phyloP scores from a whole-genome alignment of 2,329 filamentous ascomycete genomes.

The Akanthomyces lecanii region DNA sequence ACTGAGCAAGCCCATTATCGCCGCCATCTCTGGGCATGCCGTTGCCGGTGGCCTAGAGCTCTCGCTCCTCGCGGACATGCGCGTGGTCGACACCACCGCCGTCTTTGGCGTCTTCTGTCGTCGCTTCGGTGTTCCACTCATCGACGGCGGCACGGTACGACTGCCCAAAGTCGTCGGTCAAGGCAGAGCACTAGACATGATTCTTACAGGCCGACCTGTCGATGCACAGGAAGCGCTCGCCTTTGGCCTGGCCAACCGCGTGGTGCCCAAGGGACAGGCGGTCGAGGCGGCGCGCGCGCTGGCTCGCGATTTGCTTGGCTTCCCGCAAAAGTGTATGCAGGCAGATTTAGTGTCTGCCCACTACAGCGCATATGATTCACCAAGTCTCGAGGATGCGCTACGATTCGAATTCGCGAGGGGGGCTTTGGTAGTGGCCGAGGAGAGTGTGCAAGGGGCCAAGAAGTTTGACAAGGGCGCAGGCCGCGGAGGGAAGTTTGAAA shows the following conservation, averaged over 20 bases:
- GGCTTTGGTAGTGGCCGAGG: slow-evolving; percentile 35
- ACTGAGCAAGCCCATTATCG: slow-evolving; percentile 48
- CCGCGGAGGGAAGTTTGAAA: slow-evolving; percentile 13
- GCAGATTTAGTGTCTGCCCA: slow-evolving; percentile 45
- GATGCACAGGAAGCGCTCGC: slow-evolving; percentile 44
- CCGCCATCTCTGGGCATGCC: slow-evolving; percentile 47
- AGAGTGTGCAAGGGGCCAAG: slow-evolving; percentile 33
- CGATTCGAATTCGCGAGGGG: slow-evolving; percentile 44
- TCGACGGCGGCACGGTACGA: slow-evolving; percentile 47
- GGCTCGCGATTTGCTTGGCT: slow-evolving; percentile 42
- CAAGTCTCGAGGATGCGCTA: slow-evolving; percentile 47
- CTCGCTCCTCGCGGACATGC: slow-evolving; percentile 48
- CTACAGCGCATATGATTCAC: slow-evolving; percentile 45
- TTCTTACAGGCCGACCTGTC: slow-evolving; percentile 49
- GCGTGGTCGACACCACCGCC: slow-evolving; percentile 49
- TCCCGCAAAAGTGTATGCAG: slow-evolving; percentile 51
- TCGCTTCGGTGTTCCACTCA: slow-evolving; percentile 33
- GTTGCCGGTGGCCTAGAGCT: slow-evolving; percentile 52
- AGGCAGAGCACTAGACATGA: slow-evolving; percentile 52
- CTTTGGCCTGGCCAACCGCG: slow-evolving; percentile 50
- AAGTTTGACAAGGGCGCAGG: slow-evolving; percentile 18
- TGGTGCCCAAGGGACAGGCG: slow-evolving; percentile 47
- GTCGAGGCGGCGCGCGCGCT: slow-evolving; percentile 45
- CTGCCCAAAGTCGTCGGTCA: slow-evolving; percentile 48
- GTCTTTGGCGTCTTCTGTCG: slow-evolving; percentile 54